These are phyloP conservation scores for Penicillium arizonense DNA, from an alignment of 495 filamentous ascomycete species.

Conservation along the genomic window DNA sequence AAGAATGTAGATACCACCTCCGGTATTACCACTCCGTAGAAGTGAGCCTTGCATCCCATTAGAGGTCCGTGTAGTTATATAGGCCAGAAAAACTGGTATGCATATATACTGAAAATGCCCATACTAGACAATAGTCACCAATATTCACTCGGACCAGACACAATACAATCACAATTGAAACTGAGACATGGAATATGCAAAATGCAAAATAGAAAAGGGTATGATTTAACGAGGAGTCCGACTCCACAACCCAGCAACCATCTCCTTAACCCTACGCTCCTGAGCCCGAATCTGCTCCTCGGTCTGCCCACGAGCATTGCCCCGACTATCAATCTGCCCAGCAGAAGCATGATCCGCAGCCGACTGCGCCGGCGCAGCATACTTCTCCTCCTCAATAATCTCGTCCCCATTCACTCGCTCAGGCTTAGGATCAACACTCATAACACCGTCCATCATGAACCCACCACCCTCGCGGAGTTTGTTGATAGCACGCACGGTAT, in stretches of 20 bases:
- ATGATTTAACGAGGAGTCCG: constrained; percentile 24
- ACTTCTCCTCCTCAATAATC: constrained; percentile 34
- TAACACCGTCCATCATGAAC: constrained; percentile 76
- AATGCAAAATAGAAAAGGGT: background rate
- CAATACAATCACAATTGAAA: background rate
- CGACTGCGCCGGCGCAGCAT: constrained; percentile 12
- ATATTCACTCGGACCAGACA: background rate
- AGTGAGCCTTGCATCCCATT: no score
- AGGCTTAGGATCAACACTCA: constrained; percentile 61
- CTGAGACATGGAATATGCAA: background rate
- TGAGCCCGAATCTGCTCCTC: constrained; percentile 63
- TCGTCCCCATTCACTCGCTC: constrained; percentile 48
- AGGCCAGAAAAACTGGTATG: background rate
- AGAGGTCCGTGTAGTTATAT: no score
- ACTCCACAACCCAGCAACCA: constrained; percentile 59
- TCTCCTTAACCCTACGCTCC: constrained; percentile 59
- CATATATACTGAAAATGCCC: background rate
- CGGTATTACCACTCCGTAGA: no score
- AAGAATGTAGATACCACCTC: no score
- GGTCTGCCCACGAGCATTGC: constrained; percentile 62
- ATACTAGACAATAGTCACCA: background rate
- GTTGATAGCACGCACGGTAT: constrained; percentile 97
- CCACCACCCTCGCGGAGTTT: constrained; percentile 85
- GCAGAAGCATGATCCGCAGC: background rate
- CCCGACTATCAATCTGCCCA: constrained; percentile 52